A percentile compares a stretch with the other conserved stretches of the same genome.
phyloP scores from a whole-genome alignment of 495 filamentous ascomycete species.

The Tuber umbilicatum region DNA sequence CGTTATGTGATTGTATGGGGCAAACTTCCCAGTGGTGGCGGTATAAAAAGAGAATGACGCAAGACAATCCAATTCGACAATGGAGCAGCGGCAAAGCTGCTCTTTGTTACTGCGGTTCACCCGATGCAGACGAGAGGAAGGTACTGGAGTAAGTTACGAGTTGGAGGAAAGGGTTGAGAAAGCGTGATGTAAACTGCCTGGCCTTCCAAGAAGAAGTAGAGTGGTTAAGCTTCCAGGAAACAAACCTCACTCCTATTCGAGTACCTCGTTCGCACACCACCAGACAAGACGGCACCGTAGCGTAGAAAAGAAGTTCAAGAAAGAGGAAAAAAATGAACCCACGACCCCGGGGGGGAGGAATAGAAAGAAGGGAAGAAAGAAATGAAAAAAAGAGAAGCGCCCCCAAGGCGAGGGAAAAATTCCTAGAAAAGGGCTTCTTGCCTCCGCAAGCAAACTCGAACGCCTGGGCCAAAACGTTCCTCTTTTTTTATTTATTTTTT shows the following conservation, averaged over 20 bases:
- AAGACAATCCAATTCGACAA: background rate
- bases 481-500: background rate
- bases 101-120: background rate
- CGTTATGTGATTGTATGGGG: conserved; percentile 1
- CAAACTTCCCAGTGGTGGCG: background rate
- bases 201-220: background rate
- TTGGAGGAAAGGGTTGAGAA: background rate
- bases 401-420: background rate
- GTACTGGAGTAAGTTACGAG: background rate
- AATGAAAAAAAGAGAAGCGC: background rate
- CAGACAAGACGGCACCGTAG: background rate
- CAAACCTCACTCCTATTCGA: background rate
- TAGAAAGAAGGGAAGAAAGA: background rate
- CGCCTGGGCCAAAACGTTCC: background rate
- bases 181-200: background rate
- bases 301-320: background rate
- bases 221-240: background rate
- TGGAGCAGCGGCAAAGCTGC: background rate
- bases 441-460: background rate
- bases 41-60: background rate
- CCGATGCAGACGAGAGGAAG: background rate
- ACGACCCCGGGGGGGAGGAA: background rate
- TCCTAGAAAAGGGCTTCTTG: background rate
- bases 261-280: background rate
- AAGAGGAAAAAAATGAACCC: background rate